phyloP scores from a whole-genome alignment of 106 monocot genomes.

The Dendrobium catenatum region DNA sequence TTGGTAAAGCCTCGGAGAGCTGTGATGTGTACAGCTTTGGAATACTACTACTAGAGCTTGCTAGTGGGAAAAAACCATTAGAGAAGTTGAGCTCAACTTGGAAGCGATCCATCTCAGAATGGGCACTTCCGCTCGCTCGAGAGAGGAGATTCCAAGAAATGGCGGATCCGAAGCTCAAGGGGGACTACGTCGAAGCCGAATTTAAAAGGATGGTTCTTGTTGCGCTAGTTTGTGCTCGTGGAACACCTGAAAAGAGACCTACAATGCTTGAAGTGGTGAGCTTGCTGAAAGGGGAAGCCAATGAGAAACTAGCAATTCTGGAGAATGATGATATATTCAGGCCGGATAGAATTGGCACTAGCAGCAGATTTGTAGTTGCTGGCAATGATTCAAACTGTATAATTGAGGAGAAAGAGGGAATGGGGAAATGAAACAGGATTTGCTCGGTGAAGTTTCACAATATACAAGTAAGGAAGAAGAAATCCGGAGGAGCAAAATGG shows the following conservation, averaged over 20 bases:
- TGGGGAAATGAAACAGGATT: not conserved
- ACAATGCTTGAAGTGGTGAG: slow-evolving; percentile 17
- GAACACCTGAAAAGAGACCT: slow-evolving; percentile 22
- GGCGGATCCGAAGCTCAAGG: slow-evolving; percentile 38
- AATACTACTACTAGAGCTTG: slow-evolving; percentile 48
- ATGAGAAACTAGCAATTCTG: slow-evolving; percentile 10
- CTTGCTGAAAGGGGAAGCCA: slow-evolving; percentile 23
- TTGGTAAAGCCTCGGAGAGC: slow-evolving; percentile 52
- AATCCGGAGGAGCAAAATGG: not conserved
- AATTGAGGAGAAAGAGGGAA: slow-evolving; percentile 5
- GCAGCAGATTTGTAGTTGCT: not conserved
- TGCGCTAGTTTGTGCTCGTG: slow-evolving; percentile 39
- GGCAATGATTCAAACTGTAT: not conserved
- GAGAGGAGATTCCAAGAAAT: slow-evolving; percentile 36
- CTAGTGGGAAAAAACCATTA: slow-evolving; percentile 43
- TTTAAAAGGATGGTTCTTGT: slow-evolving; percentile 43
- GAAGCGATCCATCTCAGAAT: slow-evolving; percentile 33
- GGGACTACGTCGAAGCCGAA: slow-evolving; percentile 25
- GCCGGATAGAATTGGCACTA: not conserved
- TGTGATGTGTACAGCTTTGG: slow-evolving; percentile 70
- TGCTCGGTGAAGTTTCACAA: not conserved
- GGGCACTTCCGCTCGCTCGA: slow-evolving; percentile 46
- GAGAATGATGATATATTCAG: slow-evolving; percentile 28
- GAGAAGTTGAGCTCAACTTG: slow-evolving; percentile 22
- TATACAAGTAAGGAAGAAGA: not conserved